phyloP scores from a whole-genome alignment of 169 alveolate species.

The Plasmodium yoelii region DNA sequence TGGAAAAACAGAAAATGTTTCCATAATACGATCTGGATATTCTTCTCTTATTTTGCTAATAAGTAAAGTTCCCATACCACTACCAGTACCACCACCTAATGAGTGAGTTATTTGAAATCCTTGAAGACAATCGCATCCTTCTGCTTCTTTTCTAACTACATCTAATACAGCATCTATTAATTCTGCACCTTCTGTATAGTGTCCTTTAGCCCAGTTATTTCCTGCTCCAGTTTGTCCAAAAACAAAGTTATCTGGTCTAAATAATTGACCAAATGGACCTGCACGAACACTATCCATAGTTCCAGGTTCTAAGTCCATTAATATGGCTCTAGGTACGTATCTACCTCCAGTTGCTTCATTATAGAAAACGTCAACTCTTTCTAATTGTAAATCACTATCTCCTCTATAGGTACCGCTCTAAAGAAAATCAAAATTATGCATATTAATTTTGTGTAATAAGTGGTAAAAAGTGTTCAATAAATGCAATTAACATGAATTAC shows the following conservation, averaged over 20 bases:
- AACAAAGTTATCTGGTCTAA: conserved; percentile 98
- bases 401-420: conserved; percentile 98
- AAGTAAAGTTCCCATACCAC: conserved; percentile 99
- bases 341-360: conserved; percentile 99
- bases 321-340: conserved; percentile 98
- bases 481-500: conserved; percentile 1
- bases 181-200: conserved; percentile 99
- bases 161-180: conserved; percentile 98
- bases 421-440: background rate
- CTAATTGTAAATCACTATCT: conserved; percentile 96
- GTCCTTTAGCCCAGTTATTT: conserved; percentile 99
- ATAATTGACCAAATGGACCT: conserved; percentile 97
- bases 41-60: conserved; percentile 98
- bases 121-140: conserved; percentile 98
- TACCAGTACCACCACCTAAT: conserved; percentile 99
- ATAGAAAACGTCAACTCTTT: conserved; percentile 96
- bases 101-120: conserved; percentile 99
- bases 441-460: too few species aligned
- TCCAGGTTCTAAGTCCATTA: conserved; percentile 99
- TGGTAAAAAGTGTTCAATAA: background rate
- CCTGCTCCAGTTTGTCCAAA: conserved; percentile 99
- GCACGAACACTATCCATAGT: conserved; percentile 99
- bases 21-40: conserved; percentile 98
- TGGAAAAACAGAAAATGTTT: conserved; percentile 98
- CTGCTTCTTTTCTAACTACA: conserved; percentile 99